Base-by-base conservation (phyloP, 139 green algal genomes). In the Picochlorum sp. region DNA sequence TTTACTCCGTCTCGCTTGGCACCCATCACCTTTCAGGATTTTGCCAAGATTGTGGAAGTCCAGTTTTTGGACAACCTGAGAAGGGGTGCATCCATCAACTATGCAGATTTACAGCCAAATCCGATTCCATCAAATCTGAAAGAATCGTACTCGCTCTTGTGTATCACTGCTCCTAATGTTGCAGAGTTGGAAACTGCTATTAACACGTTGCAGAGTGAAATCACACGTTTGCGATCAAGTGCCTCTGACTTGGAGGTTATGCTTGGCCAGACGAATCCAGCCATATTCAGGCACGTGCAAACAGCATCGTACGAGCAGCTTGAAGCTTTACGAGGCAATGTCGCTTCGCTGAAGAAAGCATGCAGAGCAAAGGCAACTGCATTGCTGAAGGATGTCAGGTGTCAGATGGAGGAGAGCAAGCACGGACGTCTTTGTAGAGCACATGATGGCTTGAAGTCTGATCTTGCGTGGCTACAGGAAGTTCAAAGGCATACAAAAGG, bases 11-110 rank as follows among this genome's bases (percentile, higher is more conserved):
- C 49, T 31, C 26, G 26, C 26, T 52, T 28, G 5, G 44, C 65
- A 16, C 71, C 69, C 58, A 81, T 86, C 52, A 78, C 78, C 2
- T 83, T 80, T 50, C 79, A 85, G 70, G 82, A 89, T 51, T 89
- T 89, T 61, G 56, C 83, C 30, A 65, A 72, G 44, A 58, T 84
- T 54, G 74, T 83, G 14, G 85, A 92, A 57, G 63, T 92, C 26
- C 84, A 85, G 51, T 90, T 92, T 70, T 71, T 89, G 62, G 81
- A 88, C 56, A 81, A 88, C 74, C 78, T 92, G 72, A 72, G 85
- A n/a, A 76, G 85, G 4, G 83, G 85, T 26, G 76, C 81, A 45
- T 87, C 78, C 49, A 81, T 92, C 65, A 85, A 78, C 21, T 72
- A 80, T 18, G 73, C 72, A 16, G 82, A 88, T 65, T 66, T 88